These are phyloP conservation scores for Alloteropsis angusta DNA, from an alignment of 202 grass and related monocot species.

Conservation along the genomic window DNA sequence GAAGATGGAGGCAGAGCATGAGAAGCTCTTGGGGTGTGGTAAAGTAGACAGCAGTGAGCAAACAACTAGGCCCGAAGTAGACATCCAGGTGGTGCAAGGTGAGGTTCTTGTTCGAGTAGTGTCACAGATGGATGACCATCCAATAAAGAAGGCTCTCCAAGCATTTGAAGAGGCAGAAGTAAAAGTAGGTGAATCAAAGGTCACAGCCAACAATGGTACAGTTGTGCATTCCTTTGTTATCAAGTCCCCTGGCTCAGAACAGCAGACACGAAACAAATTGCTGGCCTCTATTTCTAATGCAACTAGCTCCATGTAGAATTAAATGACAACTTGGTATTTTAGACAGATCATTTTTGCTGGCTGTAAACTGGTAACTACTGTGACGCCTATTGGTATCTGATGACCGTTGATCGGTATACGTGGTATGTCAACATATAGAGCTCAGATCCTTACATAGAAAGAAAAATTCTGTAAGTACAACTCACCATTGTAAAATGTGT, in stretches of 20 bases:
- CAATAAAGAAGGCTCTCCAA: conserved; percentile 35
- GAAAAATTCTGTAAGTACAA: conserved; percentile 19
- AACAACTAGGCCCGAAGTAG: conserved; percentile 30
- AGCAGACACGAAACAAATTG: conserved; percentile 53
- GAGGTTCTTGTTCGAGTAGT: conserved; percentile 52
- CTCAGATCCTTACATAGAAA: conserved; percentile 20
- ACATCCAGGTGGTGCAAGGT: conserved; percentile 42
- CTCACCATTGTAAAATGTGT: conserved; percentile 29
- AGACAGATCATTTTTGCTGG: conserved; percentile 11
- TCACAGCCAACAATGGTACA: conserved; percentile 27
- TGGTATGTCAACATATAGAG: conserved; percentile 24
- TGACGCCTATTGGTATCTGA: conserved; percentile 9
- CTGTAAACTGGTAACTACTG: not conserved
- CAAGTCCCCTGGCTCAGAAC: conserved; percentile 42
- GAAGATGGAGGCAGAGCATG: conserved; percentile 54
- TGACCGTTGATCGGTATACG: not conserved
- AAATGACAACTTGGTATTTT: not conserved
- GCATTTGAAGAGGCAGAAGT: conserved; percentile 58
- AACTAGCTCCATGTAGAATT: conserved; percentile 20
- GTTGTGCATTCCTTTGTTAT: conserved; percentile 51
- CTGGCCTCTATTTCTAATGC: conserved; percentile 38
- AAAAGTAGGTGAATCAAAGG: conserved; percentile 42
- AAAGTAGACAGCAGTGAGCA: conserved; percentile 7
- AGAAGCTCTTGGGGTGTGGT: conserved; percentile 15
- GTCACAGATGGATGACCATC: conserved; percentile 38